Evolutionary conservation across 176 grass and related monocot species (phyloP), one percentile per base, ranked within the genome.

Genomic region (Typha latifolia): DNA sequence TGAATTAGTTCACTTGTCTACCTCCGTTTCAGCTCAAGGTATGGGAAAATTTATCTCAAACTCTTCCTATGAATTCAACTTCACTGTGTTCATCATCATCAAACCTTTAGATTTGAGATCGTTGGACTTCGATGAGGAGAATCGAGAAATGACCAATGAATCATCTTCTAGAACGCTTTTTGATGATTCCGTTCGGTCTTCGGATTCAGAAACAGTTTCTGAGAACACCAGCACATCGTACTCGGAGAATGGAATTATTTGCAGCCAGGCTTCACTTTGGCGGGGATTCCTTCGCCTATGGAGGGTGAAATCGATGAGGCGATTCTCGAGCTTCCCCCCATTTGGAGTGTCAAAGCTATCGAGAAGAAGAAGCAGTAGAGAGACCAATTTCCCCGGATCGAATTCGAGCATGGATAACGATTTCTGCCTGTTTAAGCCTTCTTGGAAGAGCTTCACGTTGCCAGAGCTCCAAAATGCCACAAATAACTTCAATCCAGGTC

Each of bases 401-500:
- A 22, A 7, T n/a, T 49, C 66, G 37, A 49, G 10, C 12, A 20
- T 10, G 8, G 37, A 9, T 8, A 10, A 10, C 8, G 37, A 43
- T 9, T 43, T 43, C 37, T 43, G 37, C 37, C 8, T 43, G 37
- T 43, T 43, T 43, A 43, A 59, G 29, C 73, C 73, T 24, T 49
- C 50, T 18, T 67, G 73, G 64, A 61, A 47, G 32, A 76, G 47
- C 73, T 76, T 76, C 64, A 76, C 64, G 23, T 18, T 76, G 12
- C 22, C 63, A 12, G 64, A 76, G 34, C 73, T 76, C 32, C 32
- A 59, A 15, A 67, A 59, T 18, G 73, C 73, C 32, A 67, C 73
- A 18, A 52, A 76, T 51, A 26, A 76, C 29, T 76, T 76, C 12
- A 61, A 7, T 32, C 20, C 50, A 12, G 64, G 73, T 67, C 12